phyloP scores from a whole-genome alignment of 345 rosid genomes.

The Citrus hindsii region DNA sequence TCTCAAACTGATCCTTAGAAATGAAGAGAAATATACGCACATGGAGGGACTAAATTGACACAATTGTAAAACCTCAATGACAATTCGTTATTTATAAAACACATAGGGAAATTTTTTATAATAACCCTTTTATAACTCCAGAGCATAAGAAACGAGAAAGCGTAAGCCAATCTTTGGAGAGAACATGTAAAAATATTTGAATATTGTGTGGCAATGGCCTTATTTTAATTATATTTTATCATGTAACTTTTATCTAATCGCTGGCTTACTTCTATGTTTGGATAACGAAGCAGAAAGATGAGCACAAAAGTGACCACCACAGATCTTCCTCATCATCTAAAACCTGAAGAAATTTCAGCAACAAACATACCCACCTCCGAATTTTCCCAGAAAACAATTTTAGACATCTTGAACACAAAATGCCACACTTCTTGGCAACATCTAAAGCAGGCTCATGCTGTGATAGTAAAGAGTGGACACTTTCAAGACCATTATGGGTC shows the following conservation, averaged over 20 bases:
- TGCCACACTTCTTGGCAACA: constrained; percentile 23
- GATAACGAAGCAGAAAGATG: constrained; percentile 14
- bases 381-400: constrained; percentile 26
- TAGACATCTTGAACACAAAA: constrained; percentile 30
- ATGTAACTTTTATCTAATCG: background rate
- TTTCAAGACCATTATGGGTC: constrained; percentile 43
- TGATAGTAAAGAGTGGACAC: constrained; percentile 30
- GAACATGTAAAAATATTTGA: background rate
- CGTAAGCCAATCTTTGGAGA: background rate
- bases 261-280: background rate
- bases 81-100: background rate
- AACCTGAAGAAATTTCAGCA: constrained; percentile 5
- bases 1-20: no score
- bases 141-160: background rate
- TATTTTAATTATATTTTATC: background rate
- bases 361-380: constrained; percentile 20
- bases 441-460: constrained; percentile 37
- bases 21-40: background rate
- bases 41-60: background rate
- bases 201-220: background rate
- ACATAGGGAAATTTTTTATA: background rate
- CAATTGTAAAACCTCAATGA: no score
- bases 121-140: background rate
- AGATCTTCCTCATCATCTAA: constrained; percentile 21
- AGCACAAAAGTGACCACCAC: constrained; percentile 15